Conservation (phyloP, 305 asterid species). For the Rubia peregrina region DNA sequence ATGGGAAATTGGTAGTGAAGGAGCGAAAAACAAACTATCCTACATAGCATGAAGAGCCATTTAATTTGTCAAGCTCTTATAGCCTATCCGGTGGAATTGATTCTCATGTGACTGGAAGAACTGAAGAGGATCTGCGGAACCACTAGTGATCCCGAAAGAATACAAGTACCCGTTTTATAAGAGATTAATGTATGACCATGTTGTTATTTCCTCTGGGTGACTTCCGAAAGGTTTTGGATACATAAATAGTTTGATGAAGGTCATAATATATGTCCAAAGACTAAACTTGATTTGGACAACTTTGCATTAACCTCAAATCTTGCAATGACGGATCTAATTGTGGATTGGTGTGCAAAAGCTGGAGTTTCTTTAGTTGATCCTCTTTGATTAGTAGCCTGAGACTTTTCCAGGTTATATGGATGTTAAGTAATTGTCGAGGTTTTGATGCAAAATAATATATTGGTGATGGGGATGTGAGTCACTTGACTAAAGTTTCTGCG, state of each 20-base stretch:
- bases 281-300: constrained; percentile 33
- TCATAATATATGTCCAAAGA: constrained; percentile 54
- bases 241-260: constrained; percentile 77
- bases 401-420: constrained; percentile 27
- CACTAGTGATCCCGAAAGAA: constrained; percentile 44
- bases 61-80: constrained; percentile 24
- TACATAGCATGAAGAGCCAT: constrained; percentile 23
- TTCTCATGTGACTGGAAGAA: constrained; percentile 18
- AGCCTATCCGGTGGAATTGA: constrained; percentile 24
- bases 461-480: no score
- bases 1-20: constrained; percentile 38
- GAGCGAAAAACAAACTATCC: constrained; percentile 28
- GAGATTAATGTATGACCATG: constrained; percentile 71
- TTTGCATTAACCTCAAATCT: constrained; percentile 48
- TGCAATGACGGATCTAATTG: constrained; percentile 42
- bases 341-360: constrained; percentile 40
- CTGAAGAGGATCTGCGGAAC: constrained; percentile 26
- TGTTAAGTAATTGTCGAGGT: no score
- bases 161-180: constrained; percentile 59
- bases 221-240: constrained; percentile 73
- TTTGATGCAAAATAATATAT: no score
- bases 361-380: constrained; percentile 39
- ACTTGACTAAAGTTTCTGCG: no score
- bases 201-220: constrained; percentile 62
- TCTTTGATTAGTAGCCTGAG: constrained; percentile 62